Evolutionary conservation across 805 yeast species (phyloP).

Genomic region (Wickerhamomyces subpelliculosus): DNA sequence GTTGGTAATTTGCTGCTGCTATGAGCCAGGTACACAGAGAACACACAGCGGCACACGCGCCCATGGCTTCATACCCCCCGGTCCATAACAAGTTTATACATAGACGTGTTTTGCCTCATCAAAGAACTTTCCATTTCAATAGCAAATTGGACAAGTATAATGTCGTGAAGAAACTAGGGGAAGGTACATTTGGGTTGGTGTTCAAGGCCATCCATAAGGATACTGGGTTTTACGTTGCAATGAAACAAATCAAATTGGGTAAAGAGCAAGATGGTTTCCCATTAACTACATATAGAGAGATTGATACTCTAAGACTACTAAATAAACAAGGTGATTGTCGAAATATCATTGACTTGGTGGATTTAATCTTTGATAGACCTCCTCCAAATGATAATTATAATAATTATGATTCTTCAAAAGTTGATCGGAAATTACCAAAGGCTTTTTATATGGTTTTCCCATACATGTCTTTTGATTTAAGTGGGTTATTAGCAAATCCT

Average conservation of each 20-base stretch:
- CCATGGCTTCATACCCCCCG: no score
- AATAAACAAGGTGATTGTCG: constrained; percentile 32
- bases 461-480: constrained; percentile 86
- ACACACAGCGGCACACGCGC: no score
- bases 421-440: constrained; percentile 12
- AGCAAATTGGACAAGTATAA: constrained; percentile 26
- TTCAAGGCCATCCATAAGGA: constrained; percentile 50
- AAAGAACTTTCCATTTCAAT: neutral
- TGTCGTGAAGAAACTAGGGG: constrained; percentile 48
- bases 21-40: no score
- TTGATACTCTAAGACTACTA: constrained; percentile 67
- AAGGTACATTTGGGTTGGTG: constrained; percentile 89
- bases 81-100: no score
- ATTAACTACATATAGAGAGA: constrained; percentile 90
- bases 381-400: constrained; percentile 16
- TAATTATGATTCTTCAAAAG: neutral
- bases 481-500: constrained; percentile 84
- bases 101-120: neutral
- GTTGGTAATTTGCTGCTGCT: no score
- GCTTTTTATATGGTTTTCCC: constrained; percentile 83
- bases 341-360: constrained; percentile 71
- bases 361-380: constrained; percentile 58
- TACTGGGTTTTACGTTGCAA: constrained; percentile 60
- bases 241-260: constrained; percentile 70
- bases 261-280: constrained; percentile 60